phyloP scores from a whole-genome alignment of 2,329 filamentous ascomycete species.

The Aspergillus sp. region DNA sequence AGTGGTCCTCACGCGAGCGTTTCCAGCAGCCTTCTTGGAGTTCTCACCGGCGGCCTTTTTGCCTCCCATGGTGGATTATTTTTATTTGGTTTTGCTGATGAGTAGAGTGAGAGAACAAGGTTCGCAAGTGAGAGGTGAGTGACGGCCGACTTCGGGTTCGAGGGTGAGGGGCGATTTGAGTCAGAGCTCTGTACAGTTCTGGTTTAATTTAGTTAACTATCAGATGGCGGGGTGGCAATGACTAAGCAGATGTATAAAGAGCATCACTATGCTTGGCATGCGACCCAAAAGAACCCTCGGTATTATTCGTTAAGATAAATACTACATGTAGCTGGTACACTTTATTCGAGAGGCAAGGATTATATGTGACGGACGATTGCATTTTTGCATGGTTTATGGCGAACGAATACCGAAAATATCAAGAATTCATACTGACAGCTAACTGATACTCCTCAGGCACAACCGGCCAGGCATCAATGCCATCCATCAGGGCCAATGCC shows the following conservation, averaged over 20 bases:
- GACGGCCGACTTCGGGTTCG: neutral
- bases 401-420: too few relatives aligned
- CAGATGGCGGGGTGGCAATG: slow-evolving; percentile 8
- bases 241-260: slow-evolving; percentile 4
- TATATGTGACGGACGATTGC: neutral
- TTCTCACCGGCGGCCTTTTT: slow-evolving; percentile 68
- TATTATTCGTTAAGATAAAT: neutral
- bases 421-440: neutral
- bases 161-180: slow-evolving; percentile 3
- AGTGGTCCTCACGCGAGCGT: slow-evolving; percentile 57
- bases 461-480: slow-evolving; percentile 49
- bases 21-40: slow-evolving; percentile 84
- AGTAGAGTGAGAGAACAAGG: too few relatives aligned
- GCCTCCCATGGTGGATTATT: slow-evolving; percentile 62
- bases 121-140: neutral
- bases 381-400: neutral
- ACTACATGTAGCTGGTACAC: neutral
- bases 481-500: slow-evolving; percentile 51
- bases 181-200: neutral
- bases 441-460: slow-evolving; percentile 14
- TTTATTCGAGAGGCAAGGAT: too few relatives aligned
- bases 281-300: neutral
- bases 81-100: neutral
- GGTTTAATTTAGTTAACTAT: neutral
- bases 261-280: neutral